Base-by-base conservation (phyloP, 352 stramenopile genomes). In the Globisporangium spinosum region DNA sequence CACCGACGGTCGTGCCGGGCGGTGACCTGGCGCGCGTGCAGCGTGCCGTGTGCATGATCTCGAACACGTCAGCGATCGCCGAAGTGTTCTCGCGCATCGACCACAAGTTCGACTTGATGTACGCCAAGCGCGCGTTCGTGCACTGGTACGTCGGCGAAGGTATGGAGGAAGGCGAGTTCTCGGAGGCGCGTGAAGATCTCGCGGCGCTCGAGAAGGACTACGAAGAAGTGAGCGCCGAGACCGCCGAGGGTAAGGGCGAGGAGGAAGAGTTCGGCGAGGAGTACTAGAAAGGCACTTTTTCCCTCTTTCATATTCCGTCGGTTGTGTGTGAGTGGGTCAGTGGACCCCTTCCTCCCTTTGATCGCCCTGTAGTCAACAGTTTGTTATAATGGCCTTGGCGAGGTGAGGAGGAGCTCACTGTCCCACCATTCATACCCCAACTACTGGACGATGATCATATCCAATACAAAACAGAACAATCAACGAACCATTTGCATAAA, bases 71-170 rank as follows among this genome's bases (percentile, higher is more conserved):
- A 38, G 98, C 97, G 64, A 99, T 99, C 76, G 96, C 95, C 56
- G 97, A 99, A 78, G 97, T 98, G 32, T 97, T 99, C 67, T 98
- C 85, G 9, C 93, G 97, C 68, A 98, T 99, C 74, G 97, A 99
- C 71, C 95, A 99, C 91, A 99, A 99, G 91, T 99, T 99, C 79
- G 97, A 99, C 77, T 83, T 99, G 58, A 99, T 99, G 98, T 99
- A 99, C 83, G 96, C 96, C 69, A 99, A 99, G 89, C 96, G 97
- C 84, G 97, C 97, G 58, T 99, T 99, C 75, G 97, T 99, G 67
- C 97, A 99, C 88, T 99, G 97, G 97, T 98, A 99, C 72, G 97
- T 99, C 34, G 97, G 98, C 76, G 98, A 99, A 77, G 97, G 98
- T 80, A 99, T 99, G 98, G 98, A 99, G 80, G 98, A 99, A 83